Evolutionary conservation across 305 asterid genomes (phyloP).

Genomic region (Lippia alba): DNA sequence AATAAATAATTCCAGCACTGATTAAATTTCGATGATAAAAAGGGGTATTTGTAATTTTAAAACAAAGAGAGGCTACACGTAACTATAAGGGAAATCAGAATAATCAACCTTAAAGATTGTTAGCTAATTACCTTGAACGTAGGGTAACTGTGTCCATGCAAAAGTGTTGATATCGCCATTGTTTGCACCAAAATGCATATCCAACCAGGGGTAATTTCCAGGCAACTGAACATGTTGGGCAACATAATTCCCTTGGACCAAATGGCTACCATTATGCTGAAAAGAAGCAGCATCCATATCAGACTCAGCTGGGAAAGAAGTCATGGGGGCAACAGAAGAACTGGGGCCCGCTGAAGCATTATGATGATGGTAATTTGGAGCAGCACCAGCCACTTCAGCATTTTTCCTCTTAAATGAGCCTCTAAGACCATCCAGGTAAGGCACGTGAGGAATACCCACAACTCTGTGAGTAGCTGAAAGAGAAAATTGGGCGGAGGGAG

Average conservation of each 20-base stretch:
- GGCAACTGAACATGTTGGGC: slow-evolving; percentile 57
- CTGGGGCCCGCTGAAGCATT: slow-evolving; percentile 64
- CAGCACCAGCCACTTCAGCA: slow-evolving; percentile 49
- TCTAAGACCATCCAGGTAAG: slow-evolving; percentile 49
- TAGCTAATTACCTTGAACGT: slow-evolving; percentile 56
- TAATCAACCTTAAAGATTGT: no score
- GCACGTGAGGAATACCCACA: slow-evolving; percentile 49
- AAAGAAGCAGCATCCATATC: slow-evolving; percentile 45
- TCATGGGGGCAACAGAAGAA: slow-evolving; percentile 52
- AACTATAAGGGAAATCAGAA: no score
- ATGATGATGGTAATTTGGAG: slow-evolving; percentile 45
- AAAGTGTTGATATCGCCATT: slow-evolving; percentile 44
- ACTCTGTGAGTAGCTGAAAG: slow-evolving; percentile 41
- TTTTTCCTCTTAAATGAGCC: slow-evolving; percentile 66
- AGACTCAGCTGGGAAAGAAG: slow-evolving; percentile 45
- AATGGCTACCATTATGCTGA: slow-evolving; percentile 32
- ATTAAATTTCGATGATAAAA: no score
- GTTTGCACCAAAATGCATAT: slow-evolving; percentile 38
- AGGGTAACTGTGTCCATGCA: slow-evolving; percentile 67
- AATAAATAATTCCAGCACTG: no score
- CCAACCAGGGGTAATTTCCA: slow-evolving; percentile 47
- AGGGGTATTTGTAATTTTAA: no score
- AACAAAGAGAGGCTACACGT: no score
- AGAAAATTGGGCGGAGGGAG: slow-evolving; percentile 52
- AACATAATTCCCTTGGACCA: slow-evolving; percentile 41